phyloP scores from a whole-genome alignment of 2,329 filamentous ascomycete genomes.

The Juglanconis oblonga region DNA sequence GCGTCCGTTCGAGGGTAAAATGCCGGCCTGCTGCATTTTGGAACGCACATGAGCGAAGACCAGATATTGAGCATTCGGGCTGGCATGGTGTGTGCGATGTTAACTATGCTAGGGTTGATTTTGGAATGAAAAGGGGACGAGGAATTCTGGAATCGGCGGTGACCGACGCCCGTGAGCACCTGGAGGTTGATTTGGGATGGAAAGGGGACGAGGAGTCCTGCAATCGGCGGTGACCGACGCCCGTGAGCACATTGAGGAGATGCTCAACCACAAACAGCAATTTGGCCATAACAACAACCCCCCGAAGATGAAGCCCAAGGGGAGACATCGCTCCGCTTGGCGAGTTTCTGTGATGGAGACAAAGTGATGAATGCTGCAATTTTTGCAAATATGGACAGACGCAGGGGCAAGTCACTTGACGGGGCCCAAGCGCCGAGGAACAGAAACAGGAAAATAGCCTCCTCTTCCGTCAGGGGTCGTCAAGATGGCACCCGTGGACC shows the following conservation, averaged over 20 bases:
- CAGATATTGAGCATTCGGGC: neutral
- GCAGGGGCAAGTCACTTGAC: neutral
- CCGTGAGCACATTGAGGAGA: neutral
- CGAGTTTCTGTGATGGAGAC: neutral
- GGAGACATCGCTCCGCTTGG: neutral
- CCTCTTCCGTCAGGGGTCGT: too few species aligned
- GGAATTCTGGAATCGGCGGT: neutral
- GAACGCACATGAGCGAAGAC: neutral
- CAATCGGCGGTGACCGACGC: neutral
- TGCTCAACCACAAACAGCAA: neutral
- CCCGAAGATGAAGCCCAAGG: neutral
- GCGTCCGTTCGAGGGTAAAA: neutral
- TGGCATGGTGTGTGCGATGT: neutral
- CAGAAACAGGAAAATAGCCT: neutral
- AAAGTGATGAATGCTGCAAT: neutral
- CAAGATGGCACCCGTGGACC: too few species aligned
- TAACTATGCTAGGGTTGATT: neutral
- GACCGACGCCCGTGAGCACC: neutral
- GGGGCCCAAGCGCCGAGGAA: neutral
- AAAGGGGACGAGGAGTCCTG: neutral
- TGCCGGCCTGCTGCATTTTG: neutral
- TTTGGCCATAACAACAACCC: neutral
- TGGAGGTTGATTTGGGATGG: neutral
- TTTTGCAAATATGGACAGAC: neutral
- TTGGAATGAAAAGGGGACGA: neutral